phyloP scores from a whole-genome alignment of 768 basidiomycete species.

The Phallus indusiatus region DNA sequence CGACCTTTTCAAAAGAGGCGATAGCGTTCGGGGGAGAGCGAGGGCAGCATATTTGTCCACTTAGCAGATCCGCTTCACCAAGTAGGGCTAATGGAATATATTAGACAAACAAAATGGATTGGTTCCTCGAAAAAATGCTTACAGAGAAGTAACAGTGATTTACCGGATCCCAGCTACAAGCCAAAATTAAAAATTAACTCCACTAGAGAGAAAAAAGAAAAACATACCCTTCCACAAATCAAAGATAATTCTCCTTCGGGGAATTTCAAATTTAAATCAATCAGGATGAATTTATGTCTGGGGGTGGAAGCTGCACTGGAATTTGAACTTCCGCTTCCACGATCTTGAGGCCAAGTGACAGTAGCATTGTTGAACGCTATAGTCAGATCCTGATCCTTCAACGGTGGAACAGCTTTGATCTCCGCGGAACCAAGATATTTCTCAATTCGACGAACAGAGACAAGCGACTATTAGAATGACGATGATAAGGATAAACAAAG shows the following conservation, averaged over 20 bases:
- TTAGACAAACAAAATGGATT: constrained; percentile 8
- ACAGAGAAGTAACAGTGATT: constrained; percentile 75
- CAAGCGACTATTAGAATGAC: constrained; percentile 42
- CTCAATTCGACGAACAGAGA: constrained; percentile 84
- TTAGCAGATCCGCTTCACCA: constrained; percentile 78
- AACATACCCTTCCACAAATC: constrained; percentile 54
- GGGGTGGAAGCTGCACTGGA: constrained; percentile 64
- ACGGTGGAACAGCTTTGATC: constrained; percentile 50
- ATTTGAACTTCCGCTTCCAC: constrained; percentile 30
- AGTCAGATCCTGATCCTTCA: constrained; percentile 44
- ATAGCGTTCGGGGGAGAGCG: constrained; percentile 76
- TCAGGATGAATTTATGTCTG: constrained; percentile 59
- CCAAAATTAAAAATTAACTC: not conserved
- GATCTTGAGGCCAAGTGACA: constrained; percentile 82
- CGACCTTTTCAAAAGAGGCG: constrained; percentile 42
- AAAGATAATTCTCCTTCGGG: constrained; percentile 72
- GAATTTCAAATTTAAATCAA: constrained; percentile 72
- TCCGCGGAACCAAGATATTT: constrained; percentile 76
- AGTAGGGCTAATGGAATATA: constrained; percentile 46
- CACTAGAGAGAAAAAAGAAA: not conserved
- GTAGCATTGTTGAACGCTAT: constrained; percentile 80
- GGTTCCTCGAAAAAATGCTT: constrained; percentile 2
- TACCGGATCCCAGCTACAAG: constrained; percentile 74
- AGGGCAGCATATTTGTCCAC: constrained; percentile 76
- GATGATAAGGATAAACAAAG: not conserved